Evolutionary conservation across 2,329 filamentous ascomycete species (phyloP), one percentile per base, ranked within the genome.

Genomic region (Verticillium nonalfalfae): DNA sequence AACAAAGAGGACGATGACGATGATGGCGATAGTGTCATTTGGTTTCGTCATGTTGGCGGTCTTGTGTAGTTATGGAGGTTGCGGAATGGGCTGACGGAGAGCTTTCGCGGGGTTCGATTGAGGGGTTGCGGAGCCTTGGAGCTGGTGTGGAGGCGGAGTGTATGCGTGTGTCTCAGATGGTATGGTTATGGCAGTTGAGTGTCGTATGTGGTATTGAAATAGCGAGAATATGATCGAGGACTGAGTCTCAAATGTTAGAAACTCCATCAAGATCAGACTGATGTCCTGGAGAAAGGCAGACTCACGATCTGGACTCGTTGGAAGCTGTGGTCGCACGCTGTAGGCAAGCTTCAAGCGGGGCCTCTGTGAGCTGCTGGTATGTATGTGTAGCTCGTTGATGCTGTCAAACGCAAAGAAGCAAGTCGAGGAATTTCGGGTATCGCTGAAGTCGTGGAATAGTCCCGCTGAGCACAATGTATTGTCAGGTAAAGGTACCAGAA

Each of bases 21-120:
- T 88, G 73, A 89, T 79, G 68, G 86, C 86, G 73, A 89, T 88
- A 69, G 84, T 83, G 74, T 88, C 81, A 81, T 89, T 89, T 76
- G 82, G 76, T 73, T 88, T 84, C 68, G 81, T 77, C 81, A 84
- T 87, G 67, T 66, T 78, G 71, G 73, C 71, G 70, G 72, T 65
- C 65, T 62, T 57, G 45, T 62, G 40, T 61, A 33, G 45, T 10
- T 10, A 36, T 36, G 7, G 21, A 4, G 45, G 26, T 31, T 52
- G 45, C 9, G 45, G 55, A 50, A 18, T 31, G 56, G 26, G 54
- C 31, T 35, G 59, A 55, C 31, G 61, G 33, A 45, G 11, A 34
- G 59, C 35, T 15, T 38, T 38, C 55, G 56, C 40, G 39, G 61
- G 60, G 35, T 31, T 36, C 26, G 56, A 60, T 39, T 58, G 57